Evolutionary conservation across 495 filamentous ascomycete genomes (phyloP), one percentile per base, ranked within the genome.

Genomic region (Trypethelium eluteriae): DNA sequence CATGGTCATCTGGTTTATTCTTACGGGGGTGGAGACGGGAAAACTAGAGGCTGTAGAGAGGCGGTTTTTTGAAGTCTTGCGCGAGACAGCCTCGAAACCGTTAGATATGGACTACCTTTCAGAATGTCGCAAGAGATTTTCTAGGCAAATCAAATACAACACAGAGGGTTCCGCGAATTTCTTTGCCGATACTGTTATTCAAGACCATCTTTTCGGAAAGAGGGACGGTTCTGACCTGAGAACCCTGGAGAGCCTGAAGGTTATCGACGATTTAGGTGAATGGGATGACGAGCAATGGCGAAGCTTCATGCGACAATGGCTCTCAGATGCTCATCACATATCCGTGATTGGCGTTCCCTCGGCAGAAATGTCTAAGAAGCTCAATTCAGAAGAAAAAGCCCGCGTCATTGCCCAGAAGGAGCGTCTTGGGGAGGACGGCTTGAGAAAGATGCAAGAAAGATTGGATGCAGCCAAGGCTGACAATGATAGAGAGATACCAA

Each of bases 241-340:
- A 53, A 82, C 89, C 56, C 76, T 96, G 12, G 82, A 84, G 53
- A 84, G 77, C 32, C 73, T 98, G 57, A 79, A 79, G 44, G 88
- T 90, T 68, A 96, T 91, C 74, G 90, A 96, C 66, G 77, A 79
- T 2, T 77, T 99, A 38, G 87, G 89, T 68, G 78, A 79, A 53
- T 98, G 95, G 95, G 83, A 75, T 1, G 91, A 98, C 66, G 77
- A 81, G 41, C 79, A 96, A 34, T 99, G 94, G 94, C 86, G 88
- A 39, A 77, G 77, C 0, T 96, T 93, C 72, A 78, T 97, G 63
- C 87, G 80, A 69, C 88, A 85, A 68, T 98, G 91, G 90, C 82
- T 99, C 35, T 81, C 88, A 1, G 90, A 96, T 72, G 92, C 92
- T 38, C 80, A 88, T 53, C 92, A 96, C 75, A 81, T 96, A 66